Evolutionary conservation across 2,329 filamentous ascomycete species (phyloP).

Genomic region (Microsporum audouinii): DNA sequence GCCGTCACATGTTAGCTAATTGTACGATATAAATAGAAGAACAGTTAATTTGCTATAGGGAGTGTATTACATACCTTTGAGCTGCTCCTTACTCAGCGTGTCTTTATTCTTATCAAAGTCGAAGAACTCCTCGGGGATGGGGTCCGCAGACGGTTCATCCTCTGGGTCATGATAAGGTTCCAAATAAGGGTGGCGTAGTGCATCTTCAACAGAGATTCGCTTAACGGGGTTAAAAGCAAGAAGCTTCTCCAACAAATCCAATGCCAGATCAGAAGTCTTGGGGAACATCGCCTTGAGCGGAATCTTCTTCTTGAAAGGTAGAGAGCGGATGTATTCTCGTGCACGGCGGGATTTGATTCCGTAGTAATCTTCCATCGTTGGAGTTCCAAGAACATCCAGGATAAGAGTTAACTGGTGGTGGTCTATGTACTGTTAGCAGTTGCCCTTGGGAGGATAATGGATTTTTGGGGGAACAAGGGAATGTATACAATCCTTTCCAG

Average conservation of each 20-base stretch:
- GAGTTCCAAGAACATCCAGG: constrained; percentile 90
- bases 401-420: constrained; percentile 97
- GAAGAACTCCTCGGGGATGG: constrained; percentile 98
- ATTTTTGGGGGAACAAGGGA: constrained; percentile 8
- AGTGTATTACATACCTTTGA: constrained; percentile 58
- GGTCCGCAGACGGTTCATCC: constrained; percentile 90
- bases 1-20: neutral
- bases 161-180: constrained; percentile 98
- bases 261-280: constrained; percentile 92
- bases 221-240: constrained; percentile 97
- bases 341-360: constrained; percentile 97
- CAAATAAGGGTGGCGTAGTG: constrained; percentile 91
- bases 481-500: constrained; percentile 87
- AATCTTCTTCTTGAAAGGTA: constrained; percentile 99
- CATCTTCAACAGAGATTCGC: constrained; percentile 95
- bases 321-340: constrained; percentile 91
- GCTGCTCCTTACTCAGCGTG: constrained; percentile 90
- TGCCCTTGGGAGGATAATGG: neutral
- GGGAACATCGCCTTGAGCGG: constrained; percentile 95
- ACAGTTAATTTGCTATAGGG: neutral
- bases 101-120: constrained; percentile 99
- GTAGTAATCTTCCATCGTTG: constrained; percentile 99
- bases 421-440: constrained; percentile 43
- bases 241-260: constrained; percentile 89
- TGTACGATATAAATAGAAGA: neutral